Evolutionary conservation across 768 basidiomycete species (phyloP).

Genomic region (Phylloporus sp.): DNA sequence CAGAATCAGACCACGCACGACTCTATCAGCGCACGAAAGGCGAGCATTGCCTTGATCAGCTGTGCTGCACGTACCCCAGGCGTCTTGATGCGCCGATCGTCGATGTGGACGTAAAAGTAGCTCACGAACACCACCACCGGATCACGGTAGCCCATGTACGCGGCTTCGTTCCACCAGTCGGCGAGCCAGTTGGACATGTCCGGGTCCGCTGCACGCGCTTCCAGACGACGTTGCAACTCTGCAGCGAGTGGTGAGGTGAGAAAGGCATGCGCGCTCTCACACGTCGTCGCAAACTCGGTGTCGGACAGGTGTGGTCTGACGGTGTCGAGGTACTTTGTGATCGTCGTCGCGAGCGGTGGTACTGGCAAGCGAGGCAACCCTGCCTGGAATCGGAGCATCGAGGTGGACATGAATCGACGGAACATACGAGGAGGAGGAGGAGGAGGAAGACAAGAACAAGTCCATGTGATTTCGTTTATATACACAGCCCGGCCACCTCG

Average conservation of each 20-base stretch:
- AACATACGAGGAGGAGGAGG: not conserved
- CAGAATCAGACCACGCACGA: constrained; percentile 40
- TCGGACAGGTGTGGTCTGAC: constrained; percentile 73
- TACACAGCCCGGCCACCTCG: constrained; percentile 54
- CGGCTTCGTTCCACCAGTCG: constrained; percentile 97
- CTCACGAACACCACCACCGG: constrained; percentile 89
- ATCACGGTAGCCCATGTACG: constrained; percentile 85
- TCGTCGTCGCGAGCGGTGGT: constrained; percentile 76
- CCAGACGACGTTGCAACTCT: constrained; percentile 73
- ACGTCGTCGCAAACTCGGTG: constrained; percentile 56
- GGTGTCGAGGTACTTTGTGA: constrained; percentile 84
- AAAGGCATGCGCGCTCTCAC: constrained; percentile 61
- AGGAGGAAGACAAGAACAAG: not conserved
- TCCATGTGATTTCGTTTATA: not conserved
- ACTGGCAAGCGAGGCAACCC: constrained; percentile 79
- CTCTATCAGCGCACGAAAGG: constrained; percentile 82
- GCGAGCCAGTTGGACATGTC: constrained; percentile 76
- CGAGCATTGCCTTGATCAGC: constrained; percentile 79
- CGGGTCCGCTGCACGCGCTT: constrained; percentile 65
- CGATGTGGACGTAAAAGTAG: constrained; percentile 91
- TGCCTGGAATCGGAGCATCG: constrained; percentile 72
- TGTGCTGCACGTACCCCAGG: constrained; percentile 76
- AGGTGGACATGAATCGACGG: constrained; percentile 40
- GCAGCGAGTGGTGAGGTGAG: constrained; percentile 62
- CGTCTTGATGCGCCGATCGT: constrained; percentile 51